These are phyloP conservation scores for Psilocybe cubensis DNA, from an alignment of 768 basidiomycete genomes.

Conservation along the genomic window DNA sequence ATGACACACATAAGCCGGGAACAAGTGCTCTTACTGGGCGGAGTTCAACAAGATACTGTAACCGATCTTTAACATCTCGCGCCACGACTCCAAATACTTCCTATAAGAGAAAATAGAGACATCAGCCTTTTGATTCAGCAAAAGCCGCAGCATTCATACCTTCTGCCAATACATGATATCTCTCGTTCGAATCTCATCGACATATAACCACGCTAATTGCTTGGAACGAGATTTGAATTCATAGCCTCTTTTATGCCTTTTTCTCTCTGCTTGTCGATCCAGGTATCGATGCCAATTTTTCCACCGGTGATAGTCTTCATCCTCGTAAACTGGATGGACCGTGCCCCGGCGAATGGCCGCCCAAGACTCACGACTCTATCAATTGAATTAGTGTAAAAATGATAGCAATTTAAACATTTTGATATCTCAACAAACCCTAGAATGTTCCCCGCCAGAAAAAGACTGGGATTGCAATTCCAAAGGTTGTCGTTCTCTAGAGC, in stretches of 20 bases:
- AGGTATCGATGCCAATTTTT: constrained; percentile 48
- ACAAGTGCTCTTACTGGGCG: constrained; percentile 31
- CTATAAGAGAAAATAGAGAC: constrained; percentile 16
- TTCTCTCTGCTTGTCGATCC: constrained; percentile 39
- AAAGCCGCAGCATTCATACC: constrained; percentile 14
- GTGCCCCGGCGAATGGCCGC: constrained; percentile 40
- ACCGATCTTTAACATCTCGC: constrained; percentile 31
- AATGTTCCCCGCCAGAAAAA: constrained; percentile 39
- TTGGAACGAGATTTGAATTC: constrained; percentile 36
- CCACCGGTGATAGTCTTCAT: constrained; percentile 47
- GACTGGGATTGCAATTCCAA: constrained; percentile 32
- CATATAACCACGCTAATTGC: constrained; percentile 37
- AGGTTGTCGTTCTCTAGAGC: constrained; percentile 37
- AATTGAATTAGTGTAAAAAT: not conserved
- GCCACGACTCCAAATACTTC: constrained; percentile 34
- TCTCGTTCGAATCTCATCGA: constrained; percentile 37
- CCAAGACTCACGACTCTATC: constrained; percentile 49
- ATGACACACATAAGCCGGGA: not conserved
- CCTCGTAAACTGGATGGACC: constrained; percentile 40
- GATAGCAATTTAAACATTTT: not conserved
- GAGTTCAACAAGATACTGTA: constrained; percentile 26
- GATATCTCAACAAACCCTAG: constrained; percentile 30
- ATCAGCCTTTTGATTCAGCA: not conserved
- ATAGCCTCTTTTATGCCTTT: constrained; percentile 31
- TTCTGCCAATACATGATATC: constrained; percentile 39